Percentiles rank a stretch among this genome's conserved stretches.
Evolutionary conservation across 331 rosid genomes (phyloP).

Genomic region (Stylosanthes scabra): DNA sequence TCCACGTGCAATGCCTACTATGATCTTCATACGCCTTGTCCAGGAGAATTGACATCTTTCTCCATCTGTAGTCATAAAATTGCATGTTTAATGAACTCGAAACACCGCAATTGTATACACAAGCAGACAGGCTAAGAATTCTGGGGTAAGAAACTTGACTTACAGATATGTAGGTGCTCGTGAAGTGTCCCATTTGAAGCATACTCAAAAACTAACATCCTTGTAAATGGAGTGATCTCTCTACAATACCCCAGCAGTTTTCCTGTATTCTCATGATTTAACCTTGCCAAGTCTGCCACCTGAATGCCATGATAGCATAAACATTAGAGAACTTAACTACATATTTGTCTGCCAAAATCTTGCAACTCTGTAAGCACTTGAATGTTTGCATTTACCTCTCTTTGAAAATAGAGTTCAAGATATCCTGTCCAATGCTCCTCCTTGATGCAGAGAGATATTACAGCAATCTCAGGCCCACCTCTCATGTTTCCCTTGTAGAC

Average conservation of each 20-base stretch:
- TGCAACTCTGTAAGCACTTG: slow-evolving; percentile 24
- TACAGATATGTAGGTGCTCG: slow-evolving; percentile 93
- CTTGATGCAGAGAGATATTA: slow-evolving; percentile 86
- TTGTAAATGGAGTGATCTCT: slow-evolving; percentile 85
- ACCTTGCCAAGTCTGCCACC: slow-evolving; percentile 92
- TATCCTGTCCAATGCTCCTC: slow-evolving; percentile 94
- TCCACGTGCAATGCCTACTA: slow-evolving; percentile 88
- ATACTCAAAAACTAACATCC: slow-evolving; percentile 96
- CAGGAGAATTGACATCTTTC: slow-evolving; percentile 93
- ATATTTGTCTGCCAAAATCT: slow-evolving; percentile 26
- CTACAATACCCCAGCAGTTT: slow-evolving; percentile 90
- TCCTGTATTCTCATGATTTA: slow-evolving; percentile 82
- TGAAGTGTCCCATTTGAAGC: slow-evolving; percentile 94
- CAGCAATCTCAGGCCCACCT: slow-evolving; percentile 97
- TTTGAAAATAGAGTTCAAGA: slow-evolving; percentile 91
- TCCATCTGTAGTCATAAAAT: slow-evolving; percentile 59
- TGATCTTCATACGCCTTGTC: slow-evolving; percentile 89
- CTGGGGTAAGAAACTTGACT: slow-evolving; percentile 40
- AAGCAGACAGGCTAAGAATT: slow-evolving; percentile 11
- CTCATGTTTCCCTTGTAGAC: slow-evolving; percentile 95
- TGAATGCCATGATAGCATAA: slow-evolving; percentile 42
- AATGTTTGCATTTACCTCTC: slow-evolving; percentile 67
- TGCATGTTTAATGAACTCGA: slow-evolving; percentile 35
- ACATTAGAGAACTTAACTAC: slow-evolving; percentile 20
- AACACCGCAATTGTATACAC: slow-evolving; percentile 6